Evolutionary conservation across 306 rosid species (phyloP).

Genomic region (Acacia melanoxylon): DNA sequence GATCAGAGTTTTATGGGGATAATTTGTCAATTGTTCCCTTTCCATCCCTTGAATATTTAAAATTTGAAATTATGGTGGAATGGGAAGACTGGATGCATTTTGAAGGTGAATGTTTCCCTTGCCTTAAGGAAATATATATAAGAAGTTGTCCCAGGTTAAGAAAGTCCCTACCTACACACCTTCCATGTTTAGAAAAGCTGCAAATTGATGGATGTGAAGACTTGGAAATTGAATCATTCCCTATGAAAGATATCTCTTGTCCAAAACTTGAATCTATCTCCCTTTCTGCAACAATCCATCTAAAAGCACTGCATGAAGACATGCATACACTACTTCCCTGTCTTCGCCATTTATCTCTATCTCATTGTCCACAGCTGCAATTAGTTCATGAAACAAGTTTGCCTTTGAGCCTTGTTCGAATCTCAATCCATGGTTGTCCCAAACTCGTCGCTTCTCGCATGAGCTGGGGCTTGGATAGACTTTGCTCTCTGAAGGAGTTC

Average conservation of each 20-base stretch:
- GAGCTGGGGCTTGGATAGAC: background rate
- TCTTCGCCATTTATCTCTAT: background rate
- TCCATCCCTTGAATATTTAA: background rate
- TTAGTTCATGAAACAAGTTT: background rate
- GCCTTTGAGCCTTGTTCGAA: background rate
- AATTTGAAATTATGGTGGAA: background rate
- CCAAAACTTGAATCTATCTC: background rate
- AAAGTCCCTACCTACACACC: background rate
- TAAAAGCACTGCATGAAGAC: background rate
- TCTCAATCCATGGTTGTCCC: background rate
- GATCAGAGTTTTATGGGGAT: background rate
- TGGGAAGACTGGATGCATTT: slow-evolving; percentile 12
- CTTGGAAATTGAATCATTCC: background rate
- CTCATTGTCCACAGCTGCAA: slow-evolving; percentile 34
- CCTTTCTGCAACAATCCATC: background rate
- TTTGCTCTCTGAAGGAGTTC: background rate
- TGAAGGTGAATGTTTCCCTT: slow-evolving; percentile 19
- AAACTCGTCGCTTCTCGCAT: background rate
- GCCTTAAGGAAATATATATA: background rate
- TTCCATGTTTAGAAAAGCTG: background rate
- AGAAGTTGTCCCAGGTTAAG: background rate
- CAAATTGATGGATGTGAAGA: background rate
- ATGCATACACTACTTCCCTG: slow-evolving; percentile 2
- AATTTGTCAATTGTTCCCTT: background rate
- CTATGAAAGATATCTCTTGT: background rate